These are phyloP conservation scores for Adansonia rubrostipa DNA, from an alignment of 441 rosid species.

Conservation along the genomic window DNA sequence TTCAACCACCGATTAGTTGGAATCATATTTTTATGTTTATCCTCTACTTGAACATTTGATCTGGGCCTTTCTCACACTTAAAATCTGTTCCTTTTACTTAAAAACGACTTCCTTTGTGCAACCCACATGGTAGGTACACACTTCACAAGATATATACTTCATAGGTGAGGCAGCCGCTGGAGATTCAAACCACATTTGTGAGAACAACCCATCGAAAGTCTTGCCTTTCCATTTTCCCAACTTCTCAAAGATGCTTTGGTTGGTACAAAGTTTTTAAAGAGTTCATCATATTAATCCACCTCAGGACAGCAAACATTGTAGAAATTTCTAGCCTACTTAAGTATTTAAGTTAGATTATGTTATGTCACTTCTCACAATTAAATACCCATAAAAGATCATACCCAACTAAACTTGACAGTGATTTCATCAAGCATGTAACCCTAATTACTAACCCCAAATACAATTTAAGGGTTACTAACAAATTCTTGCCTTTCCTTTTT, in stretches of 20 bases:
- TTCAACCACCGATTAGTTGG: no score
- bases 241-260: constrained; percentile 2
- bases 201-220: neutral
- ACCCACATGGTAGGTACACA: neutral
- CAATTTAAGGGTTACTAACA: no score
- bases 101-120: neutral
- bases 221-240: neutral
- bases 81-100: neutral
- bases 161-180: neutral
- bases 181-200: neutral
- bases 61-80: no score
- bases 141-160: neutral
- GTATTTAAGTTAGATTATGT: no score
- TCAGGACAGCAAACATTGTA: neutral
- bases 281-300: neutral
- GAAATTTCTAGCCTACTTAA: neutral
- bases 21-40: no score
- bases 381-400: no score
- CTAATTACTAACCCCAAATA: no score
- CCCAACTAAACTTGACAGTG: no score
- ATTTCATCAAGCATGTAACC: no score
- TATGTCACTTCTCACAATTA: no score
- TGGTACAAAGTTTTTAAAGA: neutral
- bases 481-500: no score
- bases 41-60: no score